phyloP scores from a whole-genome alignment of 2,329 filamentous ascomycete genomes.

The Lecanicillium sp. region DNA sequence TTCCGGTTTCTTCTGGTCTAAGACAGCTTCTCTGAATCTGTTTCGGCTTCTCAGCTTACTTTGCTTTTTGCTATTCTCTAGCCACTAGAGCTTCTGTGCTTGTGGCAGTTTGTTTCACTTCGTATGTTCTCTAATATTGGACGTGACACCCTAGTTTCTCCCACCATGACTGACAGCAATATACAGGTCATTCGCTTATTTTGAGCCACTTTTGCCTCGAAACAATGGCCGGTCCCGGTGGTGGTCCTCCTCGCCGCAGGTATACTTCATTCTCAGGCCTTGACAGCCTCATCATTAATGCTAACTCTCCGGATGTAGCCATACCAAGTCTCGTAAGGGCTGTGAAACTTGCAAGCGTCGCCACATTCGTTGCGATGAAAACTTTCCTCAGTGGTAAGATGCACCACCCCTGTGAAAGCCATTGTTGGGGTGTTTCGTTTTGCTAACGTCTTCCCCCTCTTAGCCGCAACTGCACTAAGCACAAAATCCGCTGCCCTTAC shows the following conservation, averaged over 20 bases:
- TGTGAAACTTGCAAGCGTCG: slow-evolving; percentile 97
- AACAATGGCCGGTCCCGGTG: slow-evolving; percentile 85
- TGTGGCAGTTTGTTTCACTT: no score
- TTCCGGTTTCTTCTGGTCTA: no score
- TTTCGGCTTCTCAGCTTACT: background rate
- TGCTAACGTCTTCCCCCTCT: slow-evolving; percentile 9
- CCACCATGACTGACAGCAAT: background rate
- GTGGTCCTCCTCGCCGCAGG: slow-evolving; percentile 76
- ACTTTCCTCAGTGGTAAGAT: slow-evolving; percentile 97
- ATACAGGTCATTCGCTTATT: slow-evolving; percentile 21
- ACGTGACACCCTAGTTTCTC: background rate
- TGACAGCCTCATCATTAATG: background rate
- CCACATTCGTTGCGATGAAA: slow-evolving; percentile 97
- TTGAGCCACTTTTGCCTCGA: slow-evolving; percentile 9
- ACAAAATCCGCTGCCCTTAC: slow-evolving; percentile 97
- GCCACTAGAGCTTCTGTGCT: no score
- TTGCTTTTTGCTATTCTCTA: no score
- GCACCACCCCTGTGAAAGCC: no score
- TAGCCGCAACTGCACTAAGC: slow-evolving; percentile 97
- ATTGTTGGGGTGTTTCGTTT: no score
- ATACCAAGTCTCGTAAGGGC: slow-evolving; percentile 97
- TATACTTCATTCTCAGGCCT: slow-evolving; percentile 28
- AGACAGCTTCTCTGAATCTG: slow-evolving; percentile 1
- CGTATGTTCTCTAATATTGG: no score
- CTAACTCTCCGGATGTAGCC: slow-evolving; percentile 44